phyloP scores from a whole-genome alignment of 805 yeast genomes.

The Debaryomyces maramus region DNA sequence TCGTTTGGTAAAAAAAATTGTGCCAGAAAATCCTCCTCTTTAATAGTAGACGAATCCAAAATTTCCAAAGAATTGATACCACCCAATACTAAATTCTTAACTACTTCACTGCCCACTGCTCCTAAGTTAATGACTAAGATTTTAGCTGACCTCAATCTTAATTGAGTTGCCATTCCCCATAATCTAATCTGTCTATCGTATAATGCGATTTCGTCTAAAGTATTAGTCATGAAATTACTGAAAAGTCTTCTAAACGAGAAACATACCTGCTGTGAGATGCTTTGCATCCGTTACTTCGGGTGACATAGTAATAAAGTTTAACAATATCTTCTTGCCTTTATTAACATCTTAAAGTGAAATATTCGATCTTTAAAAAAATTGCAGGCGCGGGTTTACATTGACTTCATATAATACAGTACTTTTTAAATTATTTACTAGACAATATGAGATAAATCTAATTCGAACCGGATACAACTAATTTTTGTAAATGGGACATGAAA shows the following conservation, averaged over 20 bases:
- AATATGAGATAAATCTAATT: conserved; percentile 18
- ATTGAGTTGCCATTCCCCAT: conserved; percentile 96
- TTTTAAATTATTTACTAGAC: neutral
- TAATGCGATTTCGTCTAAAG: conserved; percentile 76
- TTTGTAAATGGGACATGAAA: conserved; percentile 92
- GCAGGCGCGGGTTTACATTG: neutral
- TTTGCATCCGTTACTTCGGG: conserved; percentile 2
- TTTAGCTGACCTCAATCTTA: conserved; percentile 67
- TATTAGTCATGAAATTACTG: conserved; percentile 1
- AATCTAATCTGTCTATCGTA: conserved; percentile 93
- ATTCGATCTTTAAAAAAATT: neutral
- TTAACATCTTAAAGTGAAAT: neutral
- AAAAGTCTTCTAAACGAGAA: neutral
- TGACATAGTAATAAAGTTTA: neutral
- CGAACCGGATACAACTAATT: conserved; percentile 68
- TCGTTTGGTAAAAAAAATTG: conserved; percentile 70
- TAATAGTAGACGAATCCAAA: conserved; percentile 55
- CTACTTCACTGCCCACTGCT: conserved; percentile 77
- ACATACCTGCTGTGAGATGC: conserved; percentile 5
- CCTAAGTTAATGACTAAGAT: conserved; percentile 71
- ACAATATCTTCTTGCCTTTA: neutral
- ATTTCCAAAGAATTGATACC: conserved; percentile 83
- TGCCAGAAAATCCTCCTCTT: conserved; percentile 63
- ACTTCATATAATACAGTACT: neutral
- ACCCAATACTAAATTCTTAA: conserved; percentile 82